Conservation (phyloP, 2,329 filamentous ascomycete species). For the Ophiognomonia clavigignenti-juglandacearum region DNA sequence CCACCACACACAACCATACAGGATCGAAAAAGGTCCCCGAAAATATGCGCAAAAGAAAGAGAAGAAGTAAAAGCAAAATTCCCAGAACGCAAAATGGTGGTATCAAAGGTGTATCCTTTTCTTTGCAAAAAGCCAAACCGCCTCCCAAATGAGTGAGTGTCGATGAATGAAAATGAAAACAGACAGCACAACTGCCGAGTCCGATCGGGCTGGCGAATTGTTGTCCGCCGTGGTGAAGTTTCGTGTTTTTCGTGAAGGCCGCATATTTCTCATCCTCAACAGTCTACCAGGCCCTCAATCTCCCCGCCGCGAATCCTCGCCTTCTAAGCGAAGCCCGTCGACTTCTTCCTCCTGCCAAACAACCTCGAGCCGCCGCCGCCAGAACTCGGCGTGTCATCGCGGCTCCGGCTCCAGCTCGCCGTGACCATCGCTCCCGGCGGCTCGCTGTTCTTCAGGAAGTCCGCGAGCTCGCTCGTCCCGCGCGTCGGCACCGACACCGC, state of each 20-base stretch:
- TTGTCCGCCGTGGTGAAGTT: too few species aligned
- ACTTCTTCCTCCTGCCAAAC: constrained; percentile 15
- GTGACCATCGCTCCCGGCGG: constrained; percentile 39
- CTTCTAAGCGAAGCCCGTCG: constrained; percentile 8
- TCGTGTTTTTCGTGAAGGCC: neutral
- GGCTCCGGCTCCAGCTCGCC: neutral
- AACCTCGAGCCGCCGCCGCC: constrained; percentile 7
- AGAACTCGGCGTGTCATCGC: neutral
- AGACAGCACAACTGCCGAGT: too few species aligned
- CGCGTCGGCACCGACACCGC: constrained; percentile 33
- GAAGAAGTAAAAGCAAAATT: too few species aligned
- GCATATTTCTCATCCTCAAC: neutral
- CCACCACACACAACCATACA: too few species aligned
- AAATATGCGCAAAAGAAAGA: too few species aligned
- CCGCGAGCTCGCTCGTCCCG: constrained; percentile 64
- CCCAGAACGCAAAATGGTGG: too few species aligned
- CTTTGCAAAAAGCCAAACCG: too few species aligned
- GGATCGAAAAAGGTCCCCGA: too few species aligned
- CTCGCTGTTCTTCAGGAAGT: constrained; percentile 65
- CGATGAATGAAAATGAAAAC: too few species aligned
- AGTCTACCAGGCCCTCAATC: neutral
- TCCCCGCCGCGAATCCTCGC: neutral
- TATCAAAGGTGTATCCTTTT: too few species aligned
- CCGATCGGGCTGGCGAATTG: too few species aligned
- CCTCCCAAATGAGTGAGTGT: too few species aligned